Conservation (phyloP, 768 basidiomycete species). For the Xerocomellus chrysenteron region DNA sequence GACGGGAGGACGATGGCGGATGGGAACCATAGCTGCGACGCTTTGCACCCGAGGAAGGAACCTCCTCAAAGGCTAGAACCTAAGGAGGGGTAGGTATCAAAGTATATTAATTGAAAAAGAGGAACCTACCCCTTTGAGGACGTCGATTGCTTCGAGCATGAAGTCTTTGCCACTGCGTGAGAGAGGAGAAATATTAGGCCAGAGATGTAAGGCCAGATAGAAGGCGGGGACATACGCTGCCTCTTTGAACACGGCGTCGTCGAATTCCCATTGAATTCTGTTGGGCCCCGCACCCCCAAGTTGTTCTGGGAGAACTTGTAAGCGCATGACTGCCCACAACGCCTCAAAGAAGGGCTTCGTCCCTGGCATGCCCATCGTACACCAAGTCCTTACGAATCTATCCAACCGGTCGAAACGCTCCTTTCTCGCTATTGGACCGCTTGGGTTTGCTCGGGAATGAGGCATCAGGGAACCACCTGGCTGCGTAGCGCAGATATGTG, state of each 20-base stretch:
- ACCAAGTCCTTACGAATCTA: constrained; percentile 79
- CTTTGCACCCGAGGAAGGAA: constrained; percentile 34
- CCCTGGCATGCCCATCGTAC: constrained; percentile 83
- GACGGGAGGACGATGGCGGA: constrained; percentile 43
- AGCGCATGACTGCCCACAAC: constrained; percentile 75
- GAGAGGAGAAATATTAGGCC: constrained; percentile 15
- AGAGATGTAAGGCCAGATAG: constrained; percentile 6
- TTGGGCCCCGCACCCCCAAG: constrained; percentile 77
- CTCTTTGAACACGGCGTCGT: constrained; percentile 93
- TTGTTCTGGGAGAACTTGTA: constrained; percentile 77
- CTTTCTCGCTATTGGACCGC: constrained; percentile 62
- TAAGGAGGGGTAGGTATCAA: constrained; percentile 20
- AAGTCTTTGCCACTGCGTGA: constrained; percentile 82
- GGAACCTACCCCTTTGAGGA: constrained; percentile 80
- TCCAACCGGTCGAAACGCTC: constrained; percentile 76
- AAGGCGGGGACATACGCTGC: constrained; percentile 66
- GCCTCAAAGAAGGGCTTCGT: constrained; percentile 74
- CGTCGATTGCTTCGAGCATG: constrained; percentile 87
- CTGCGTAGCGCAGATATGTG: constrained; percentile 74
- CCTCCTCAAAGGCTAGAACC: constrained; percentile 77
- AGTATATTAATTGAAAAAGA: constrained; percentile 8
- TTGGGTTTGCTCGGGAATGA: constrained; percentile 66
- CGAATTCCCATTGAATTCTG: constrained; percentile 85
- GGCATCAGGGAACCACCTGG: constrained; percentile 81
- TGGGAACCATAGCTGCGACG: constrained; percentile 35